Conservation (phyloP, 371 early-diverging fungal genomes). For the Vairimorpha ceranae region DNA sequence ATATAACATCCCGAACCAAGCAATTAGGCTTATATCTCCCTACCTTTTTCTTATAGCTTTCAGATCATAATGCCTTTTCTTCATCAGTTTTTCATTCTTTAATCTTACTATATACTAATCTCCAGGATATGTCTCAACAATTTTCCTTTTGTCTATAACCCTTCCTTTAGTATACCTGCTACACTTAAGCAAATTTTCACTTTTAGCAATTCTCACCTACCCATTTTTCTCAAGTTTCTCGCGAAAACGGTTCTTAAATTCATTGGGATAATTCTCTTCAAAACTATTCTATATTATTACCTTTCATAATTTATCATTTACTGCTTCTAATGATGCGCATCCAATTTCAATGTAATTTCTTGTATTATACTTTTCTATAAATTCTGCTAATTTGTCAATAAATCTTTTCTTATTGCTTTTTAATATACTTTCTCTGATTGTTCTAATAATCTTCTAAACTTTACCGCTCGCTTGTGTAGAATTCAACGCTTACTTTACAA, state of each 20-base stretch:
- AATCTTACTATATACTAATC: neutral
- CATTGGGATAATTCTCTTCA: neutral
- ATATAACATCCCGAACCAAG: neutral
- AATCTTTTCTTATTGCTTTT: too few relatives aligned
- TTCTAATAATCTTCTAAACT: too few relatives aligned
- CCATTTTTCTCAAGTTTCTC: conserved; percentile 11
- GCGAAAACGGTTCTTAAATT: neutral
- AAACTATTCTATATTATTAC: conserved; percentile 13
- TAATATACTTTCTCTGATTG: too few relatives aligned
- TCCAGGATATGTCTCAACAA: neutral
- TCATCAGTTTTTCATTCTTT: neutral
- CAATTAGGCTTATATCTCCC: neutral
- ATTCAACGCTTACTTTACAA: too few relatives aligned
- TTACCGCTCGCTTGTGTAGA: too few relatives aligned
- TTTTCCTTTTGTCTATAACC: neutral
- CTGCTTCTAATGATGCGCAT: conserved; percentile 11
- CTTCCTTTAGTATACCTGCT: neutral
- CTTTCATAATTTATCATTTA: neutral
- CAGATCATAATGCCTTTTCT: conserved; percentile 7
- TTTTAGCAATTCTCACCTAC: conserved; percentile 1
- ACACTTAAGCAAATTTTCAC: neutral
- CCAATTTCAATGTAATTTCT: conserved; percentile 1
- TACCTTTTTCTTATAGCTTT: neutral
- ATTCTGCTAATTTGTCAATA: too few relatives aligned
- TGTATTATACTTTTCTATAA: neutral